Base-by-base conservation (phyloP, 805 yeast genomes). In the Myxozyma monticola region DNA sequence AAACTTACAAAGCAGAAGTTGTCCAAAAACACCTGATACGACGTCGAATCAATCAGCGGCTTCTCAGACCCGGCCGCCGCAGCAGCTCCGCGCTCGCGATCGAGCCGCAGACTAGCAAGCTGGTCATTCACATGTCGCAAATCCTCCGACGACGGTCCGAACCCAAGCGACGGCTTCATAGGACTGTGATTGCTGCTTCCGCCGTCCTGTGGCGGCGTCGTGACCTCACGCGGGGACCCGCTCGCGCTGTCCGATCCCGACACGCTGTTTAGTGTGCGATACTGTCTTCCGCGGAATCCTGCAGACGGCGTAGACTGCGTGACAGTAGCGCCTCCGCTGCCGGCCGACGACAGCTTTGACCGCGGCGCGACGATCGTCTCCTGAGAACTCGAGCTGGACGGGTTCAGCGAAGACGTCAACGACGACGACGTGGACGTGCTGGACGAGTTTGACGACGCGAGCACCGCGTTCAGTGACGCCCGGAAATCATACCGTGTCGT, bases 11-110 rank as follows among this genome's bases (percentile, higher is more conserved):
- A 71, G 57, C 75, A 71, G 62, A 71, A 71, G 56, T 65, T 69
- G 48, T 69, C 62, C 42, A 71, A 57, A 40, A 71, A 58, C 42
- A 64, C 70, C 57, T 70, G 67, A 57, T 71, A 71, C n/a, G 65
- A 57, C 8, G 63, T 45, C 17, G 74, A 67, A 50, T 65, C 67
- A 62, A 69, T 61, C 6, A 63, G 51, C 35, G 67, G 68, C 45
- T 29, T 49, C 41, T 44, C 60, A 37, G 33, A 36, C n/a, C 31
- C 39, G n/a, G 31, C 17, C 28, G 17, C 39, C 18, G 40, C 48
- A 6, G 36, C 39, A 1, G 39, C 41, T 3, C 21, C 31, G 4
- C n/a, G n/a, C 29, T 10, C 49, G 20, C 46, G 51, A 29, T 47
- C 56, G 7, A 39, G 43, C 20, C 45, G 42, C 15, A 52, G 26